Conservation (phyloP, 2,329 filamentous ascomycete species). For the Phialophora chinensis region DNA sequence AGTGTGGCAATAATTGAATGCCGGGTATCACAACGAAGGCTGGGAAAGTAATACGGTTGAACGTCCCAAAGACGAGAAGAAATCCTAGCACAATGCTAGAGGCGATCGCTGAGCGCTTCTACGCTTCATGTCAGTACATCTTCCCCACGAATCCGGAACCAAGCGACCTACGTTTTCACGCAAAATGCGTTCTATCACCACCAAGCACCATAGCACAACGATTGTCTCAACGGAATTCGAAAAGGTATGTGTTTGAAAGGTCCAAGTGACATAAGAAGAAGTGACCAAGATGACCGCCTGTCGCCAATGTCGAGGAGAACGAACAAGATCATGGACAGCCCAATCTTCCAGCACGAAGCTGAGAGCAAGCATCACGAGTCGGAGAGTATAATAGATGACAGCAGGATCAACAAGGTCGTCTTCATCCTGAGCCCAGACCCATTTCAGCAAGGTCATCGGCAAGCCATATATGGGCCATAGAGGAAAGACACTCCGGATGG, state of each 20-base stretch:
- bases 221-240: slow-evolving; percentile 97
- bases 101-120: slow-evolving; percentile 77
- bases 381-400: slow-evolving; percentile 85
- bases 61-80: slow-evolving; percentile 82
- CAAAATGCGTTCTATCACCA: slow-evolving; percentile 85
- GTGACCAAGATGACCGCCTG: slow-evolving; percentile 83
- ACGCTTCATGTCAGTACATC: slow-evolving; percentile 23
- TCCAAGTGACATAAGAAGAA: slow-evolving; percentile 98
- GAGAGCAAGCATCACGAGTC: slow-evolving; percentile 88
- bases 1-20: slow-evolving; percentile 82
- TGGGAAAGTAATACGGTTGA: slow-evolving; percentile 97
- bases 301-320: slow-evolving; percentile 72
- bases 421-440: slow-evolving; percentile 87
- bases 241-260: slow-evolving; percentile 97
- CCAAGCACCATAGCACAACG: slow-evolving; percentile 89
- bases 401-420: slow-evolving; percentile 82
- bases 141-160: background rate
- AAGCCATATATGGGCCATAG: slow-evolving; percentile 94
- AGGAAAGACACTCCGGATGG: slow-evolving; percentile 94
- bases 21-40: slow-evolving; percentile 87
- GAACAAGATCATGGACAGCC: slow-evolving; percentile 90
- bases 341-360: slow-evolving; percentile 98
- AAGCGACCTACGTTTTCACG: slow-evolving; percentile 70
- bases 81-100: slow-evolving; percentile 80
- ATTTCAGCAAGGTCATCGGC: slow-evolving; percentile 89